These are phyloP conservation scores for Lecanicillium sp. DNA, from an alignment of 2,329 filamentous ascomycete genomes.

Conservation along the genomic window DNA sequence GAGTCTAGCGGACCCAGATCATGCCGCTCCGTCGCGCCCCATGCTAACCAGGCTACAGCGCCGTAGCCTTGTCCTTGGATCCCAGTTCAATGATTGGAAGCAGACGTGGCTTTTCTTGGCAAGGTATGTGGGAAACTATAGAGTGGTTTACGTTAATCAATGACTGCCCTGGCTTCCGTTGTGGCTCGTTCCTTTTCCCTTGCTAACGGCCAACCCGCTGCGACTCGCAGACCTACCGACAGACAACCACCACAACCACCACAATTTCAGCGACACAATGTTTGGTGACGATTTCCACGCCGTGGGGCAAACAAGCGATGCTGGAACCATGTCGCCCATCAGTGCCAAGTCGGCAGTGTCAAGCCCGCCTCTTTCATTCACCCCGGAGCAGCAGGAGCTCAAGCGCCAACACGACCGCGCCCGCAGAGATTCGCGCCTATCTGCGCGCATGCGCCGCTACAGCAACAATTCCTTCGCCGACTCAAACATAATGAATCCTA, in stretches of 20 bases:
- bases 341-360: conserved; percentile 45
- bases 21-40: background rate
- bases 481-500: conserved; percentile 27
- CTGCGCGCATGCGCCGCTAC: conserved; percentile 43
- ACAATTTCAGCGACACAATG: conserved; percentile 6
- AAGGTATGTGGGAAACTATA: conserved; percentile 13
- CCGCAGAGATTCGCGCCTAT: conserved; percentile 52
- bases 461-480: conserved; percentile 40
- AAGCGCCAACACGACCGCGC: conserved; percentile 56
- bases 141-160: conserved; percentile 2
- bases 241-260: background rate
- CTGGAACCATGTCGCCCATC: conserved; percentile 1
- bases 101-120: conserved; percentile 12
- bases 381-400: conserved; percentile 54
- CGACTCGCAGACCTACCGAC: conserved; percentile 2
- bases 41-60: conserved; percentile 11
- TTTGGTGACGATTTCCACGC: conserved; percentile 2
- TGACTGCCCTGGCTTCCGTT: conserved; percentile 4
- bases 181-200: conserved; percentile 3
- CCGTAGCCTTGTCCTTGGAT: conserved; percentile 12
- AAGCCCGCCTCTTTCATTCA: conserved; percentile 50
- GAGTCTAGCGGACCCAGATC: conserved; percentile 1
- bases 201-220: conserved; percentile 5
- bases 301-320: conserved; percentile 3
- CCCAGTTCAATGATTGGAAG: conserved; percentile 11